Base-by-base conservation (phyloP, 805 yeast genomes). In the Vanderwaltozyma yarrowii region DNA sequence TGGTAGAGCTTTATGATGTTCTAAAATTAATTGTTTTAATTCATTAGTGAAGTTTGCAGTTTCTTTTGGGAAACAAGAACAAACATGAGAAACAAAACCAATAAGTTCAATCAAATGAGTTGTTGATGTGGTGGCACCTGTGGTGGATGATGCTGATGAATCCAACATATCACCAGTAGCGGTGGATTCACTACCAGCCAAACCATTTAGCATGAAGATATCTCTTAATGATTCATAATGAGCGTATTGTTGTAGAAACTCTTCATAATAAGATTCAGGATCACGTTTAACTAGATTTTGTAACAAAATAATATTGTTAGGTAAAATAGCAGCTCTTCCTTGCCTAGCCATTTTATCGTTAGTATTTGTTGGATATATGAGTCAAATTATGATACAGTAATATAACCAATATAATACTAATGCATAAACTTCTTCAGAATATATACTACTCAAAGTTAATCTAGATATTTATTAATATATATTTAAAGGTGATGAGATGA, bases 271-370 rank as follows among this genome's bases (percentile, higher is more conserved):
- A 0, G 97, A 88, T 50, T 74, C 82, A 2, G 98, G 96, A 59
- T 92, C 98, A 51, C 96, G 72, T 50, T 88, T 80, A 9, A 92
- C 94, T 46, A 92, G 70, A 60, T 92, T 92, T 64, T 92, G 98
- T 43, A 92, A 65, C 45, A 89, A 66, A 28, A 94, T 88, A 56
- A 92, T 82, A 62, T 92, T 92, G 15, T 87, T 83, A 10, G 97
- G 97, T 56, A 89, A 67, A 40, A 88, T 72, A 33, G 96, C 96
- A 20, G 95, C 92, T 73, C 96, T 83, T 64, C 83, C 78, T 60
- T 78, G 73, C 61, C 80, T 84, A 26, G 74, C 95, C 97, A 89
- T 89, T 18, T 32, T 38, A 18, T 16, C 14, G 7, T 28, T 32
- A 25, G 15, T 13, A 3, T 18, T 33, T 7, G 14, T n/a, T n/a